Evolutionary conservation across 108 stramenopile genomes (phyloP).

Genomic region (Poteriospumella lacustris): DNA sequence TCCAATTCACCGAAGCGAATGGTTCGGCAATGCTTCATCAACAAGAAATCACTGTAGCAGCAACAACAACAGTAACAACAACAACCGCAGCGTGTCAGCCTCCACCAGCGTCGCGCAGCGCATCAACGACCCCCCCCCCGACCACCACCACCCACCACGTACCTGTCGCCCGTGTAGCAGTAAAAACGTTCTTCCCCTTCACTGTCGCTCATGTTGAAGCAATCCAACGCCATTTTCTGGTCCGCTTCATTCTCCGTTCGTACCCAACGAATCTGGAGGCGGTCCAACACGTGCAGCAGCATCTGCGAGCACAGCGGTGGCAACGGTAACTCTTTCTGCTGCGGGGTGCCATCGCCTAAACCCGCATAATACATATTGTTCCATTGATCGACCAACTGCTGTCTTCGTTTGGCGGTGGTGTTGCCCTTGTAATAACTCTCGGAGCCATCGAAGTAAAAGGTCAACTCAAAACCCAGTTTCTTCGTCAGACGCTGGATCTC

Average conservation of each 20-base stretch:
- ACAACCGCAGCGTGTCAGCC: background rate
- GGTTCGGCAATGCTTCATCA: background rate
- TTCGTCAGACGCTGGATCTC: background rate
- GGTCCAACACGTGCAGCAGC: background rate
- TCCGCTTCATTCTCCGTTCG: background rate
- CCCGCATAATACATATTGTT: background rate
- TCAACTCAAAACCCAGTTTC: background rate
- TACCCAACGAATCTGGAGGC: background rate
- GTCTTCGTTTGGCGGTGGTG: background rate
- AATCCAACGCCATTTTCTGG: background rate
- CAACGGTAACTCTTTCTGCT: background rate
- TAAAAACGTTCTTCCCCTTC: background rate
- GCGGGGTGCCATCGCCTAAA: background rate
- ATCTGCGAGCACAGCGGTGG: background rate
- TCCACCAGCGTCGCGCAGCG: background rate
- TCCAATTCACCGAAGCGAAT: background rate
- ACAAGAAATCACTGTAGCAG: background rate
- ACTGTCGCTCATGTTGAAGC: too few relatives aligned
- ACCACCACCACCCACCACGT: background rate
- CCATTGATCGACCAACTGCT: background rate
- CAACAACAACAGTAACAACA: background rate
- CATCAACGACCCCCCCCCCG: background rate
- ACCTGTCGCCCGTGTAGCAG: background rate
- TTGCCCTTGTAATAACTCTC: background rate
- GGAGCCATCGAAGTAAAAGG: background rate